Base-by-base conservation (phyloP, 208 protist species). In the Crithidia fasciculata region DNA sequence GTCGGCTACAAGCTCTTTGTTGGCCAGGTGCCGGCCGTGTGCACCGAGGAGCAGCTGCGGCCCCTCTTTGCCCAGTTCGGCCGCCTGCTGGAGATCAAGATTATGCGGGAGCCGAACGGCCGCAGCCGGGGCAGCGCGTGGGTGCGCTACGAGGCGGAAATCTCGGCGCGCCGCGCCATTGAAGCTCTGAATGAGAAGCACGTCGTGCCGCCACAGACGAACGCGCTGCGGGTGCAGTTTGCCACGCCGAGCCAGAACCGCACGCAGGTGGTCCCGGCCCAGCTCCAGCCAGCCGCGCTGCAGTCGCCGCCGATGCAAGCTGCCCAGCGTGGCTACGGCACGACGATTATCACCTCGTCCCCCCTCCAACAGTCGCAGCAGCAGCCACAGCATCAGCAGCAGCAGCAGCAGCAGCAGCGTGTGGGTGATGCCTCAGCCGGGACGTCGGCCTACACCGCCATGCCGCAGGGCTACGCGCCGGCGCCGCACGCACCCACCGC, bases 1-100 rank as follows among this genome's bases (percentile, higher is more conserved):
- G 64, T 80, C 55, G 85, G 86, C 45, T 90, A 78, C 45, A 96
- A 95, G 71, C 85, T 96, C 13, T 96, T 96, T 74, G 92, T 96
- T 9, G 89, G 92, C 0, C 92, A 95, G 77, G 90, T 96, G 36
- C 90, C 92, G n/a, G 85, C 84, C 0, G 87, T 96, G 64, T 90
- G 87, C 63, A 92, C 88, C 13, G 89, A 96, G 82, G 85, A 95
- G n/a, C 83, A 90, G 71, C 80, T 96, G 43, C 75, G 75, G 0
- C 83, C 90, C 8, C 63, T 95, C 13, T 95, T 96, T 72, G 75
- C 71, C 16, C 80, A 82, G 9, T 95, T 90, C 50, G 92, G 92
- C 18, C 50, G 53, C 6, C 78, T 94, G 40, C 79, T 94, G 49
- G 92, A 95, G 63, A 83, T 96, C 36, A 89, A 89, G 60, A 92